Base-by-base conservation (phyloP, 306 rosid species). In the Alnus rubra region DNA sequence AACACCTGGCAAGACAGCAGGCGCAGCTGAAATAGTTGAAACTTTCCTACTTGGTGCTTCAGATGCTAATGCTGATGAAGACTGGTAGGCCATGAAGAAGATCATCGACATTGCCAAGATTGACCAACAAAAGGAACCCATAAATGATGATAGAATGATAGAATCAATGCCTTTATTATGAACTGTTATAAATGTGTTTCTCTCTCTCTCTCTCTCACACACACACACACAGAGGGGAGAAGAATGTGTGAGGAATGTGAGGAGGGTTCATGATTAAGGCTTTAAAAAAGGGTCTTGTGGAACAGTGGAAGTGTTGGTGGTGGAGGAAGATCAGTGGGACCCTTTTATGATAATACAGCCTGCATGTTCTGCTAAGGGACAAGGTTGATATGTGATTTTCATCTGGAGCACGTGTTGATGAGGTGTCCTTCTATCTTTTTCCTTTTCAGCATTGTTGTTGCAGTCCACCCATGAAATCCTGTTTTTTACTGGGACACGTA, bases 1-100 rank as follows among this genome's bases (percentile, higher is more conserved):
- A 55, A 75, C 71, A 47, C 53, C 71, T n/a, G 90, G 88, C n/a
- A 77, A 59, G 18, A 77, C 53, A 23, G 85, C 85, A 1, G 90
- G 90, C 11, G 92, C 85, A 47, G 88, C 90, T 42, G 90, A 84
- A 37, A 88, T 88, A 44, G 86, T 77, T 18, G 87, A 88, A 70
- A 84, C 19, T 28, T 59, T 58, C 10, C 15, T 18, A 72, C 14
- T 48, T 59, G 58, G 64, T 64, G 56, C 68, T 64, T 51, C 68
- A 52, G 79, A 68, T 74, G 84, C 72, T 2, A 33, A 74, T 28
- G 84, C 74, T 35, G 71, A 50, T 28, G 86, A 74, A 80, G 58
- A 64, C 50, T 54, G 19, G 71, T 13, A 80, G 52, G 74, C 71
- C 76, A 82, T 73, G 45, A 78, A 69, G 18, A 79, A 74, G 18